Percentiles rank a stretch among this genome's conserved stretches.
Conservation (phyloP, 2,329 filamentous ascomycete genomes). For the Cladosporium sp. region DNA sequence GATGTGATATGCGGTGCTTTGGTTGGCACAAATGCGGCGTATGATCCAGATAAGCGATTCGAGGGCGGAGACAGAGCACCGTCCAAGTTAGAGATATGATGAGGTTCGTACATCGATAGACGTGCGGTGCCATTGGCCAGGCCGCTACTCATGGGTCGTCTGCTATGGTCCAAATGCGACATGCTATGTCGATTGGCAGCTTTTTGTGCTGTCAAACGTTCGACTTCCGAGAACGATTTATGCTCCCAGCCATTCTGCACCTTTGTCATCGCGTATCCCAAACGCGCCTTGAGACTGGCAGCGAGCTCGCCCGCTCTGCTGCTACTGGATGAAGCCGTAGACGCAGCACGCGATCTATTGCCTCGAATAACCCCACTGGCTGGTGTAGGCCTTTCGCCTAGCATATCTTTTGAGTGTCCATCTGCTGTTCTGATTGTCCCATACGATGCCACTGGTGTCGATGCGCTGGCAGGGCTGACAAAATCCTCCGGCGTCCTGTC, state of each 20-base stretch:
- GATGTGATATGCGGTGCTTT: conserved; percentile 4
- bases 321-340: conserved; percentile 58
- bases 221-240: conserved; percentile 71
- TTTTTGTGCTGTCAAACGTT: conserved; percentile 66
- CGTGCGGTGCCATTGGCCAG: conserved; percentile 24
- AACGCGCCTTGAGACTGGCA: conserved; percentile 72
- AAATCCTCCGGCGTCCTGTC: conserved; percentile 18
- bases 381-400: conserved; percentile 28
- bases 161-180: conserved; percentile 22
- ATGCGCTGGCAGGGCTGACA: conserved; percentile 19
- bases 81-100: neutral
- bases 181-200: conserved; percentile 33
- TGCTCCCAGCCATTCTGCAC: conserved; percentile 86
- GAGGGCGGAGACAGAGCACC: conserved; percentile 25
- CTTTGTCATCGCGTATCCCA: conserved; percentile 92
- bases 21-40: conserved; percentile 16
- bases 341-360: conserved; percentile 68
- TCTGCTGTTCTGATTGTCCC: conserved; percentile 73
- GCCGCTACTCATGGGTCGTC: conserved; percentile 25
- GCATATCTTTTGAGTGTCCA: conserved; percentile 64
- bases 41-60: conserved; percentile 31
- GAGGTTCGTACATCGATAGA: conserved; percentile 22
- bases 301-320: conserved; percentile 81
- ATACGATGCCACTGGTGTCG: conserved; percentile 36
- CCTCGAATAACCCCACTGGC: conserved; percentile 29